Evolutionary conservation across 805 yeast species (phyloP).

Genomic region (Wickerhamiella shivajii): DNA sequence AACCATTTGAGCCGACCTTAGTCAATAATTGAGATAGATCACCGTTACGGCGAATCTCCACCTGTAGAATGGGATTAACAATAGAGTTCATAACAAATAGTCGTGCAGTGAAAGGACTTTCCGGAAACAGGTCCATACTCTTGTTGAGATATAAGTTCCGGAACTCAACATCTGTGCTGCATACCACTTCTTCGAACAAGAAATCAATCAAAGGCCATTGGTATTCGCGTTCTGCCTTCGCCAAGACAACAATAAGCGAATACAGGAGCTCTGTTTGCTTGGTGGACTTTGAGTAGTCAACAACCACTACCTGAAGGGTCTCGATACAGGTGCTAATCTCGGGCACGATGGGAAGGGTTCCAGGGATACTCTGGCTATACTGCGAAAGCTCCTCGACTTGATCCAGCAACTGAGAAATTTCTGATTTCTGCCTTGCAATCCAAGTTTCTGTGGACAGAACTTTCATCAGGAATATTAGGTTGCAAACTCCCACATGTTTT

Average conservation of each 20-base stretch:
- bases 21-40: constrained; percentile 34
- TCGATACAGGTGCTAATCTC: constrained; percentile 46
- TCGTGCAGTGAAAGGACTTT: constrained; percentile 25
- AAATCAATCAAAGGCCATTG: constrained; percentile 36
- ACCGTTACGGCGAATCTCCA: constrained; percentile 40
- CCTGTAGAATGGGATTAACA: constrained; percentile 49
- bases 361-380: too few species aligned
- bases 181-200: constrained; percentile 42
- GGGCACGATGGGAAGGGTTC: constrained; percentile 33
- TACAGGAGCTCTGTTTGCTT: constrained; percentile 28
- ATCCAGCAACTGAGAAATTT: too few species aligned
- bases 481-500: constrained; percentile 53
- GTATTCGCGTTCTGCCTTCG: too few species aligned
- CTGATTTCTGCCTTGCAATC: too few species aligned
- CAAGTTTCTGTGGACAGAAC: too few species aligned
- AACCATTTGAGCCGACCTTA: constrained; percentile 25
- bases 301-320: constrained; percentile 40
- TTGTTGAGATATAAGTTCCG: constrained; percentile 39
- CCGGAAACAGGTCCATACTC: constrained; percentile 35
- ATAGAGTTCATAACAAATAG: constrained; percentile 48
- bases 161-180: constrained; percentile 31
- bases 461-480: constrained; percentile 38
- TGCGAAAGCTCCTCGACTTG: too few species aligned
- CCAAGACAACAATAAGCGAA: too few species aligned
- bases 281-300: constrained; percentile 25